These are phyloP conservation scores for Babesia caballi DNA, from an alignment of 169 alveolate genomes.

Conservation along the genomic window DNA sequence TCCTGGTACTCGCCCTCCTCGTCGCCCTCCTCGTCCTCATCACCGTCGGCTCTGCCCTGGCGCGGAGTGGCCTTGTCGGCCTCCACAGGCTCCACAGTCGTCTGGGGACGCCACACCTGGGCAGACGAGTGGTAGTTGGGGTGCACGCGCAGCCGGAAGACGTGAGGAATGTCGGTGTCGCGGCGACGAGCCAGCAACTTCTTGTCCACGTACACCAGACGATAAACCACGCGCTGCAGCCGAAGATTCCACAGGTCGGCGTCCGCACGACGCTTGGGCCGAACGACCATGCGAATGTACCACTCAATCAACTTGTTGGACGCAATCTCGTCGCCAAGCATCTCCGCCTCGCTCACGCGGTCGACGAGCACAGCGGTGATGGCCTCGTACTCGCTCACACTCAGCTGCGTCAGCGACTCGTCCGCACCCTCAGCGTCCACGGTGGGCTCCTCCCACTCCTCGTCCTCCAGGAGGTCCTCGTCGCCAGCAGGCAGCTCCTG, in stretches of 20 bases:
- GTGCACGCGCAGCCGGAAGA: slow-evolving; percentile 66
- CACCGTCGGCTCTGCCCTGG: background rate
- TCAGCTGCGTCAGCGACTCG: slow-evolving; percentile 28
- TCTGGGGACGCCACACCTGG: slow-evolving; percentile 51
- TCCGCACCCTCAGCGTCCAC: background rate
- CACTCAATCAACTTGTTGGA: slow-evolving; percentile 73
- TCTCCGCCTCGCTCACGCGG: slow-evolving; percentile 69
- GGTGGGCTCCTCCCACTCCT: background rate
- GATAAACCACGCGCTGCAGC: slow-evolving; percentile 65
- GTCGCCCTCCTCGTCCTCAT: background rate
- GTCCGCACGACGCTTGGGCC: slow-evolving; percentile 70
- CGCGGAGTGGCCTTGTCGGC: background rate
- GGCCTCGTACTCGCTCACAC: slow-evolving; percentile 68
- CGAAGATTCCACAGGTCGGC: slow-evolving; percentile 75
- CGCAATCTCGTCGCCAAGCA: slow-evolving; percentile 63
- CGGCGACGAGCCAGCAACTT: slow-evolving; percentile 61
- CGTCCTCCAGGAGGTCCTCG: slow-evolving; percentile 2
- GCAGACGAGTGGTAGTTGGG: slow-evolving; percentile 71
- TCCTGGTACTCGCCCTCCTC: background rate
- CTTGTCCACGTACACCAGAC: slow-evolving; percentile 70
- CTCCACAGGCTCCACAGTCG: background rate
- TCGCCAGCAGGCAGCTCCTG: slow-evolving; percentile 26
- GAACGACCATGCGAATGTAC: slow-evolving; percentile 65
- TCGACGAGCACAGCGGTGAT: slow-evolving; percentile 73
- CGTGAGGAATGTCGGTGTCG: slow-evolving; percentile 64